Evolutionary conservation across 345 rosid genomes (phyloP), one percentile per base, ranked within the genome.

Genomic region (Iberis pinnata): DNA sequence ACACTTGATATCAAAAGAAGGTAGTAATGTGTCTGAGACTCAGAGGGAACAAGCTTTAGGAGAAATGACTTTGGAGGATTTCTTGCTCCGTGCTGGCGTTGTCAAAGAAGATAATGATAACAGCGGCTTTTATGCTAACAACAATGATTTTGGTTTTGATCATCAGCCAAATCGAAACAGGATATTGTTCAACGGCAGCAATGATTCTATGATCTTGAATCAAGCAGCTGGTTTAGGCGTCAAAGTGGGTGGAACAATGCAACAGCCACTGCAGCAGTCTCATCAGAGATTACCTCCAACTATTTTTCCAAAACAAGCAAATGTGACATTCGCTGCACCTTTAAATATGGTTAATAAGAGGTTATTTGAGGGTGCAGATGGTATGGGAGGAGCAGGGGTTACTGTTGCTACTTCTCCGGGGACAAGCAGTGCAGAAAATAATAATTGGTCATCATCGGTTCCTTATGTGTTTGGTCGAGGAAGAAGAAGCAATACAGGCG

Each of bases 21-120:
- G 24, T 55, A 55, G 25, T 17, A 12, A 54, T 55, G 56, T 62
- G 66, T 82, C 88, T 0, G 77, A 72, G 62, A 78, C 85, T 76
- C 87, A 92, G 73, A 85, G 66, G 56, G n/a, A n/a, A n/a, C n/a
- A n/a, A n/a, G 83, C 97, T 49, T 56, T 92, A 55, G 89, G 95
- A 13, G 95, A 80, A 67, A 75, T 92, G 16, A 92, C 99, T 7
- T 56, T 93, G 60, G 97, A 93, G 75, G 99, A 88, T 67, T 93
- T 93, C 62, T 68, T 93, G 71, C 78, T 61, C 51, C 76, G 67
- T 24, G 97, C 89, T 36, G 99, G 95, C 0, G 84, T 86, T 40
- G 95, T 80, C 39, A 83, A 76, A 64, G 97, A 92, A 68, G 73
- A 69, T 24, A 52, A 41, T 42, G 44, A 32, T 44, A 48, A 61